Percentiles rank a stretch among this genome's conserved stretches.
Conservation (phyloP, 2,329 filamentous ascomycete species). For the Ophiostoma ulmi region DNA sequence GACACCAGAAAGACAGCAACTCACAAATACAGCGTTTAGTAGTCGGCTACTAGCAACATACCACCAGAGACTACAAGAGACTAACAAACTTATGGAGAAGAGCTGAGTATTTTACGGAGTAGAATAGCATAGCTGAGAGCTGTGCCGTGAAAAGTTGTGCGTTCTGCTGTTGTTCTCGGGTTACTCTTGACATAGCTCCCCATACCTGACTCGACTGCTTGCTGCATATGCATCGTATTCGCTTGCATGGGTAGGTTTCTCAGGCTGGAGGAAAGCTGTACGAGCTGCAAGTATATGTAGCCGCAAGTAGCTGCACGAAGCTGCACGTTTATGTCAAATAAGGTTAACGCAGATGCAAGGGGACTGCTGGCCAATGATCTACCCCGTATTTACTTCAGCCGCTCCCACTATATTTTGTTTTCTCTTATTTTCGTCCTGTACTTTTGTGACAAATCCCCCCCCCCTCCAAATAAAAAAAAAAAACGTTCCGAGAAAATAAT, state of each 20-base stretch:
- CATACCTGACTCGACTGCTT: background rate
- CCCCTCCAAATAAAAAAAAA: no score
- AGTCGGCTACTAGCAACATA: background rate
- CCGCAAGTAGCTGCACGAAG: background rate
- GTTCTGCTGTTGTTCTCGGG: background rate
- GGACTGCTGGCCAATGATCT: background rate
- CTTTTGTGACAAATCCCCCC: background rate
- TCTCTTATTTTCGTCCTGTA: background rate
- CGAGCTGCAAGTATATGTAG: background rate
- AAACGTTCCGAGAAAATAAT: background rate
- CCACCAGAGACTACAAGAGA: background rate
- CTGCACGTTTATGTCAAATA: constrained; percentile 9
- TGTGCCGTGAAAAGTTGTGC: background rate
- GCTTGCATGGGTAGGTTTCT: background rate
- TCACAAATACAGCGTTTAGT: background rate
- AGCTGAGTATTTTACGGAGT: background rate
- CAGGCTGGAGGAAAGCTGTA: background rate
- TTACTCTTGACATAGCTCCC: background rate
- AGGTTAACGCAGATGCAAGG: background rate
- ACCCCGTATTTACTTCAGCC: constrained; percentile 6
- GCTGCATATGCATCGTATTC: constrained; percentile 8
- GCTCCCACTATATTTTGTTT: background rate
- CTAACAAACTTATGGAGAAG: background rate
- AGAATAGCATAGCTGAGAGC: background rate
- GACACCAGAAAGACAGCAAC: background rate